Base-by-base conservation (phyloP, 768 basidiomycete genomes). In the Amanita pseudoporphyria region DNA sequence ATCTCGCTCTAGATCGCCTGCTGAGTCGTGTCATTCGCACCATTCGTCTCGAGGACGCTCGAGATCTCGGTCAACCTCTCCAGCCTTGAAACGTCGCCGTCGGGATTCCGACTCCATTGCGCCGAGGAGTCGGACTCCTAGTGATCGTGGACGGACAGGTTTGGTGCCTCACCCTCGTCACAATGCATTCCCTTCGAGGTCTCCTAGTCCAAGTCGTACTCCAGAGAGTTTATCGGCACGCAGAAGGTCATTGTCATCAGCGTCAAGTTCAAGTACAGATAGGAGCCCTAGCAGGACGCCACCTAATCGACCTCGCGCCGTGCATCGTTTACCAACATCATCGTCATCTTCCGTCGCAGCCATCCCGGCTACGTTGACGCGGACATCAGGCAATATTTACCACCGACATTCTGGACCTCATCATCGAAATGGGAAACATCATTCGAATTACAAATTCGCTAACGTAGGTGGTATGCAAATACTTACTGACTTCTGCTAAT, bases 31-130 rank as follows among this genome's bases (percentile, higher is more conserved):
- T 53, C 77, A 75, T 47, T 84, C 84, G 18, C 76, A 68, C 42
- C 76, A 68, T 35, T 84, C 84, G 19, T 82, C 81, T 40, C 72
- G 76, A 39, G 80, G 76, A 51, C 82, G 78, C 31, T 85, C 84
- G 24, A 75, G 70, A 38, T 83, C 86, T 14, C 72, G 71, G 35
- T 81, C 78, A 31, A 59, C 65, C 50, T 81, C 84, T 19, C 82
- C 83, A 13, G 72, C 70, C 39, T 68, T 70, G 16, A 81, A 81
- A 59, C 76, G 73, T 21, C 71, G 68, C 39, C 74, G 77, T 40
- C 70, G 72, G 53, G 77, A 74, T 51, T 66, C 71, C 9, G 82
- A 77, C 60, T 76, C 73, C 42, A 62, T 62, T 38, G 63, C 60
- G 12, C 61, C 70, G 18, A 72, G 65, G 22, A 78, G 76, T 56